Base-by-base conservation (phyloP, 352 stramenopile genomes). In the Phytopythium mirpurense region DNA sequence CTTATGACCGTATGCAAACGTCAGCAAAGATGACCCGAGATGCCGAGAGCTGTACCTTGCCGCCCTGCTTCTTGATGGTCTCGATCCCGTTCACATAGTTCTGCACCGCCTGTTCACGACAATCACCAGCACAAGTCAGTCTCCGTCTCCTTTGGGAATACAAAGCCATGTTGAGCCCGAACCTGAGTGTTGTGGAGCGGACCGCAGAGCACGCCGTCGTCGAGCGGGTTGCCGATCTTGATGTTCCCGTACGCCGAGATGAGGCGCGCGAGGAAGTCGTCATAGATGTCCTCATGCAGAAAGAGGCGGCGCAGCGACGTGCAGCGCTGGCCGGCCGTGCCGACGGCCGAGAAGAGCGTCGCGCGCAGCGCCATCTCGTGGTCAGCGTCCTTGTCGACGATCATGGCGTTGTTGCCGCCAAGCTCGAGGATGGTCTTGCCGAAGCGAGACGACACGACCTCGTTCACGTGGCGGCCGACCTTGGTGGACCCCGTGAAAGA, bases 321-420 rank as follows among this genome's bases (percentile, higher is more conserved):
- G 75, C 90, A 97, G 19, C 90, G 84, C 68, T 97, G 90, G 29
- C 90, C 90, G 32, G 90, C 90, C 11, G 90, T 97, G 45, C 90
- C 90, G 8, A 96, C 90, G 21, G 90, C 88, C 41, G 85, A 95
- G 67, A 97, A 97, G 14, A 97, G 66, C 35, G 78, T 94, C 6
- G 82, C 88, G 24, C 88, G 81, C 31, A 97, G 59, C 21, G 90
- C 90, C 79, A 97, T 91, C 59, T 96, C 83, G 19, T 96, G 60
- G 56, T 97, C 86, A 12, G 90, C 90, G 53, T 94, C 77, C 63
- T 91, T 78, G 67, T 96, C 83, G n/a, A 97, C 82, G 52, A 97
- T 96, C 78, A 96, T 96, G 14, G 90, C 90, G 58, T 97, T 97
- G 71, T 97, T 97, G 41, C 90, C 90, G 21, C 90, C 90, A 5